These are phyloP conservation scores for Acacia crassicarpa DNA, from an alignment of 306 rosid genomes.

Conservation along the genomic window DNA sequence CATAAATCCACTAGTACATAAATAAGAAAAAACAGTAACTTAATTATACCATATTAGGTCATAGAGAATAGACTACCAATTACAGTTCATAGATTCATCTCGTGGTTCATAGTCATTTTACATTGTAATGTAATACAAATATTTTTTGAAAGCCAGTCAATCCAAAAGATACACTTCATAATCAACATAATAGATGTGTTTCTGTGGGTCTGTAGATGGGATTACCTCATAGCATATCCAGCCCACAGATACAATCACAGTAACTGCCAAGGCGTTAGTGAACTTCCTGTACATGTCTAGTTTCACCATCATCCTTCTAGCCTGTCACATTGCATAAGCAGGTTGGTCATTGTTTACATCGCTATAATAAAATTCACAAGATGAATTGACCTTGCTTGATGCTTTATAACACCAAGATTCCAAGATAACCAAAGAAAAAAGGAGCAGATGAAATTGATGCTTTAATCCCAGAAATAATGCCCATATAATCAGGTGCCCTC, in stretches of 20 bases:
- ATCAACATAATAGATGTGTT: not conserved
- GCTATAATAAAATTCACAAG: not conserved
- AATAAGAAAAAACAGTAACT: not conserved
- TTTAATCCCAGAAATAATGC: not conserved
- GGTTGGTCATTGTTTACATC: constrained; percentile 23
- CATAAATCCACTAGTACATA: constrained; percentile 21
- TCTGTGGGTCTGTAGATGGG: constrained; percentile 4
- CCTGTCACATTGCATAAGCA: constrained; percentile 54
- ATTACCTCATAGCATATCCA: constrained; percentile 97
- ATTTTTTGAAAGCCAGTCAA: not conserved
- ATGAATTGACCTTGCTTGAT: not conserved
- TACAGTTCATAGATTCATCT: not conserved
- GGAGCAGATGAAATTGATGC: constrained; percentile 3
- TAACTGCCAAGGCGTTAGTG: constrained; percentile 88
- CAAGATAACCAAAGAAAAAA: constrained; percentile 18
- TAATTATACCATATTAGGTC: constrained; percentile 14
- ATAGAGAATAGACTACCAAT: constrained; percentile 25
- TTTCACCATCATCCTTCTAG: constrained; percentile 86
- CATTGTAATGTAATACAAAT: not conserved
- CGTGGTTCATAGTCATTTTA: not conserved
- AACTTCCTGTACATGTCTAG: constrained; percentile 92
- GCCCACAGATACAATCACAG: constrained; percentile 90
- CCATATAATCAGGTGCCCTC: not conserved
- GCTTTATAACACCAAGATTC: constrained; percentile 16
- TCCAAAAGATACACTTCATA: not conserved